Base-by-base conservation (phyloP, 2,329 filamentous ascomycete species). In the Metarhizium brunneum region DNA sequence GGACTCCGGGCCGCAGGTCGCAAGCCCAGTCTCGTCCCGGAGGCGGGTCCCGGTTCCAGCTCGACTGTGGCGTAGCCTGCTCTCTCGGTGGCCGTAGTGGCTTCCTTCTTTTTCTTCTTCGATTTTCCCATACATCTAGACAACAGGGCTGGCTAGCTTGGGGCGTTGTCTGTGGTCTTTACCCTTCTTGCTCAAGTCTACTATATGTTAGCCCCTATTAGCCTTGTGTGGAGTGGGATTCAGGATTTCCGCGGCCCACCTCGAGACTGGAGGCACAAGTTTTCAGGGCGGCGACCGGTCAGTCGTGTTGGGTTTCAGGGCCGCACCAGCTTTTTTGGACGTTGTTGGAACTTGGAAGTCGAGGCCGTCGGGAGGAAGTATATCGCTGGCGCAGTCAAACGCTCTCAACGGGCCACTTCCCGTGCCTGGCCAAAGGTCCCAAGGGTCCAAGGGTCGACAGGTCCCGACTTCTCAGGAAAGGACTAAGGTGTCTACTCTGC, bases 51-150 rank as follows among this genome's bases (percentile, higher is more conserved):
- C 10, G 11, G 49, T 30, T 10, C 8, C 42, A 18, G 42, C n/a
- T 45, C 42, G 25, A 53, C 38, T n/a, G 52, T 49, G 52, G 52
- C 52, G 52, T 54, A 54, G 52, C 52, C 11, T 36, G 25, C 25
- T 50, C 16, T 25, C 48, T 20, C 11, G 48, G 40, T 32, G 38
- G 35, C 20, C 11, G 25, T 32, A n/a, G 45, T 29, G 20, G 45
- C 45, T 48, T 48, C 32, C 45, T 14, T 29, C 5, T 48, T 48
- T 11, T 16, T 30, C 30, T 30, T 20, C 45, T 30, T n/a, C 45
- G 25, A 40, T 11, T 30, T 25, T n/a, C 4, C 25, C 45, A 16
- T 48, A 45, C 18, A 25, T 25, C 6, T 3, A 10, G 52, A 54
- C 45, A 54, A 54, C 25, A 29, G 8, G 45, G 45, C 52, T 54